Percentiles rank a stretch among this genome's conserved stretches.
phyloP scores from a whole-genome alignment of 192 early-diverging fungal genomes.

The Kappamyces sp. region DNA sequence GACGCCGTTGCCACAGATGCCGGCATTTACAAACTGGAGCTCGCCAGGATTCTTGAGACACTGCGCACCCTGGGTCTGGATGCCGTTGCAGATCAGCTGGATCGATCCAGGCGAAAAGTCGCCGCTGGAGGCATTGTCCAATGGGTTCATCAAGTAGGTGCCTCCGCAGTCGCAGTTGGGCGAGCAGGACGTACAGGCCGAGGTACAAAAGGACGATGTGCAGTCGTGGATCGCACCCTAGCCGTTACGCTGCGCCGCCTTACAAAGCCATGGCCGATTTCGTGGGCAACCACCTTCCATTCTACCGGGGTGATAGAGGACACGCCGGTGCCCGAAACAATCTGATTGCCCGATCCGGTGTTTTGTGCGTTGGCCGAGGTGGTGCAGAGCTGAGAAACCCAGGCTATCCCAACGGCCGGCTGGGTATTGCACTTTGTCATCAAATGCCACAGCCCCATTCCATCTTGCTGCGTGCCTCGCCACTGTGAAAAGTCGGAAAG shows the following conservation, averaged over 20 bases:
- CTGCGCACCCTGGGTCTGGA: constrained; percentile 18
- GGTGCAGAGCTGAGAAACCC: constrained; percentile 72
- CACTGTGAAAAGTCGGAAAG: constrained; percentile 87
- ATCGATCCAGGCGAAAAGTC: constrained; percentile 39
- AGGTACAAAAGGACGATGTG: constrained; percentile 52
- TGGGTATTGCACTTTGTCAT: constrained; percentile 77
- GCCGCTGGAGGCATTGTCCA: constrained; percentile 34
- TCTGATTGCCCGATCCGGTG: constrained; percentile 31
- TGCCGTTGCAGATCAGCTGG: constrained; percentile 25
- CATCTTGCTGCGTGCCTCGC: constrained; percentile 71
- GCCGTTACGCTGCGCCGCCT: background rate
- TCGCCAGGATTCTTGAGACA: constrained; percentile 30
- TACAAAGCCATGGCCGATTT: constrained; percentile 67
- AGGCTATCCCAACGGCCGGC: constrained; percentile 80
- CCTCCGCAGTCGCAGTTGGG: constrained; percentile 48
- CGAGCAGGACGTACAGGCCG: constrained; percentile 65
- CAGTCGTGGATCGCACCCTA: constrained; percentile 88
- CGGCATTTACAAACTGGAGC: constrained; percentile 25
- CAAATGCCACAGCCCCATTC: constrained; percentile 84
- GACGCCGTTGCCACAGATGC: constrained; percentile 94
- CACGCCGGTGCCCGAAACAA: constrained; percentile 76
- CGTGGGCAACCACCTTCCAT: constrained; percentile 94
- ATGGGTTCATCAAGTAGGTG: constrained; percentile 43
- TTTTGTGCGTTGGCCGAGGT: constrained; percentile 39
- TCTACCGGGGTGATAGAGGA: constrained; percentile 77